phyloP scores from a whole-genome alignment of 169 alveolate species.

The Eimeria zaria region DNA sequence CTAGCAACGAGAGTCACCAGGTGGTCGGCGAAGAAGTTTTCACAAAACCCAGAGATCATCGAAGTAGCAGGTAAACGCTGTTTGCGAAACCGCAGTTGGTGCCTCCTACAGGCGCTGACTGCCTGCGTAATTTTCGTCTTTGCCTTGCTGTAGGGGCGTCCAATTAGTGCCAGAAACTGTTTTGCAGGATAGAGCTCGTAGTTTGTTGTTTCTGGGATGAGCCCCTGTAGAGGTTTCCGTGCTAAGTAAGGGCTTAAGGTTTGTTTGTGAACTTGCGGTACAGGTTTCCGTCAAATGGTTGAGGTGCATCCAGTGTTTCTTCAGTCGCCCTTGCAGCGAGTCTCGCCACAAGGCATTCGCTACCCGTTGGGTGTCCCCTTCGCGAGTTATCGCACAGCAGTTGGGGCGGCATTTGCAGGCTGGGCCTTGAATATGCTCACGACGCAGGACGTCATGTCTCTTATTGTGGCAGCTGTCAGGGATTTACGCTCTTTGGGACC shows the following conservation, averaged over 20 bases:
- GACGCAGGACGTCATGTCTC: constrained; percentile 68
- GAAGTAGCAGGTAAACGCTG: constrained; percentile 22
- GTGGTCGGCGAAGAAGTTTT: constrained; percentile 48
- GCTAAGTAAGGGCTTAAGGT: background rate
- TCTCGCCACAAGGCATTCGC: constrained; percentile 25
- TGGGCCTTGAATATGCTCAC: constrained; percentile 57
- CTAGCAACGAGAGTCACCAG: constrained; percentile 51
- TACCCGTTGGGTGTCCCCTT: constrained; percentile 78
- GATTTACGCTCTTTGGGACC: constrained; percentile 83
- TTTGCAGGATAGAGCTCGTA: background rate
- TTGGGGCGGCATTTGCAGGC: constrained; percentile 67
- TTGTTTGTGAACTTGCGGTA: background rate
- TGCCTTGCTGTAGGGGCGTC: background rate
- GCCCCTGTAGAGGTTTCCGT: background rate
- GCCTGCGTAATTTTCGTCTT: background rate
- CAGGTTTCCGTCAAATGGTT: constrained; percentile 55
- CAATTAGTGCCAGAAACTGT: background rate
- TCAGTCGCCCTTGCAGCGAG: constrained; percentile 10
- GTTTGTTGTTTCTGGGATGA: background rate
- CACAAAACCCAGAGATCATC: constrained; percentile 13
- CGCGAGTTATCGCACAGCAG: constrained; percentile 45
- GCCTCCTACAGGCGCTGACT: background rate
- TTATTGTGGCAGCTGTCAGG: constrained; percentile 66
- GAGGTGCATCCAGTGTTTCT: constrained; percentile 24
- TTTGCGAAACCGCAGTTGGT: background rate